Conservation (phyloP, 1,284 basidiomycete genomes). For the Athelia sp. region DNA sequence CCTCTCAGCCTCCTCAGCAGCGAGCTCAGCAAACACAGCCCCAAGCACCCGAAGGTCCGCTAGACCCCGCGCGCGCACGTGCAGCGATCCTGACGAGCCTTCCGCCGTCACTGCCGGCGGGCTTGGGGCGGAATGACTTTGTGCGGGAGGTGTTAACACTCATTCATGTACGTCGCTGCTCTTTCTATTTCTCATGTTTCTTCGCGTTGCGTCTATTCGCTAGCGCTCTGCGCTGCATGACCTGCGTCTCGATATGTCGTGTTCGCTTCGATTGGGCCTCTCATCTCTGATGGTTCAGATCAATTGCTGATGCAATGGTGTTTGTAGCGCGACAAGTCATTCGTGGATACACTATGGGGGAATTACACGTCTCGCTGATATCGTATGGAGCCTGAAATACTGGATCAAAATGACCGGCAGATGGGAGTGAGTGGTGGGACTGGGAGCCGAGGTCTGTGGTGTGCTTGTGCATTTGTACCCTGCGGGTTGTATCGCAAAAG, state of each 20-base stretch:
- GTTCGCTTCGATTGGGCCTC: no score
- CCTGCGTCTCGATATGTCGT: no score
- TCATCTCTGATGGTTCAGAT: background rate
- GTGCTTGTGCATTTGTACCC: no score
- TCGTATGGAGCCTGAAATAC: no score
- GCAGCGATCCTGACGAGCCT: slow-evolving; percentile 25
- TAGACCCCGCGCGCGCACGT: slow-evolving; percentile 19
- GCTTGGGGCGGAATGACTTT: slow-evolving; percentile 57
- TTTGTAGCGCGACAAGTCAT: slow-evolving; percentile 41
- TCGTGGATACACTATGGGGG: slow-evolving; percentile 45
- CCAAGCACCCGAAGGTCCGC: background rate
- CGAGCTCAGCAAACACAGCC: no score
- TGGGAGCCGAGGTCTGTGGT: no score
- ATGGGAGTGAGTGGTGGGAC: no score
- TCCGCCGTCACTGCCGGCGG: slow-evolving; percentile 6
- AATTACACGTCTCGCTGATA: slow-evolving; percentile 35
- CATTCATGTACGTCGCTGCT: slow-evolving; percentile 52
- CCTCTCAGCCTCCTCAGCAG: no score
- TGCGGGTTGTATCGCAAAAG: no score
- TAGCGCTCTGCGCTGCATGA: no score
- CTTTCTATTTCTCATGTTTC: background rate
- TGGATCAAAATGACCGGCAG: no score
- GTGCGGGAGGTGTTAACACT: slow-evolving; percentile 61
- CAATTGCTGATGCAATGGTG: slow-evolving; percentile 5
- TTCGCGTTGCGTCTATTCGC: no score